Percentiles rank a stretch among this genome's conserved stretches.
Evolutionary conservation across 495 filamentous ascomycete species (phyloP).

Genomic region (Aspergillus asperescens): DNA sequence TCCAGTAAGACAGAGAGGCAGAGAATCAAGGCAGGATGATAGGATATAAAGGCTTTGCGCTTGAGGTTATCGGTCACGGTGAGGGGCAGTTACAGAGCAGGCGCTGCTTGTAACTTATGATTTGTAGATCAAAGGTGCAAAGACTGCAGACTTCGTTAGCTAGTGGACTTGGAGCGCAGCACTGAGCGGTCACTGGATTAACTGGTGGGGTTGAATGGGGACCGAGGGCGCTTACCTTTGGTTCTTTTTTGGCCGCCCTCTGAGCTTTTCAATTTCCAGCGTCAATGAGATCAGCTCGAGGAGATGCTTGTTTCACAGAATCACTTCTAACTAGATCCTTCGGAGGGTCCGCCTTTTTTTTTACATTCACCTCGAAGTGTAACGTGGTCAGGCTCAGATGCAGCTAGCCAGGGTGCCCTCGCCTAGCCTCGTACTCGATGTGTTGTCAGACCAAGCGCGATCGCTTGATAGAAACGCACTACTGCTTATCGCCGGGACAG

Average conservation of each 20-base stretch:
- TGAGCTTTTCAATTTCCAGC: conserved; percentile 16
- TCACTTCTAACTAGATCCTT: conserved; percentile 24
- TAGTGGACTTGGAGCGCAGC: conserved; percentile 45
- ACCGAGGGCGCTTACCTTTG: conserved; percentile 31
- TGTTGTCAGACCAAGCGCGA: conserved; percentile 40
- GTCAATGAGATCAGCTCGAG: conserved; percentile 17
- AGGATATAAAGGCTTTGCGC: conserved; percentile 21
- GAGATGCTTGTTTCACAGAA: conserved; percentile 26
- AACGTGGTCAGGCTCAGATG: conserved; percentile 51
- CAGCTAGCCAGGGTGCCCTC: conserved; percentile 39
- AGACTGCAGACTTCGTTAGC: conserved; percentile 36
- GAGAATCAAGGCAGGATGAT: conserved; percentile 16
- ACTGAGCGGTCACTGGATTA: conserved; percentile 41
- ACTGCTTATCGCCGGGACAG: conserved; percentile 18
- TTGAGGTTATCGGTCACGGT: conserved; percentile 29
- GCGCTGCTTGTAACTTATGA: conserved; percentile 30
- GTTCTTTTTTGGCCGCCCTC: conserved; percentile 20
- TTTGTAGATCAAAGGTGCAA: conserved; percentile 37
- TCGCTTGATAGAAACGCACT: conserved; percentile 28
- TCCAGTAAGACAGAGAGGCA: conserved; percentile 8
- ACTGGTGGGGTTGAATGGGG: conserved; percentile 25
- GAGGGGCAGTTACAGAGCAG: conserved; percentile 26
- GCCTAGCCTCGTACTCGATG: conserved; percentile 37
- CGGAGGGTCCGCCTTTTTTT: conserved; percentile 34
- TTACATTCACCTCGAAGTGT: conserved; percentile 36